phyloP scores from a whole-genome alignment of 345 rosid genomes.

The Turnera subulata region DNA sequence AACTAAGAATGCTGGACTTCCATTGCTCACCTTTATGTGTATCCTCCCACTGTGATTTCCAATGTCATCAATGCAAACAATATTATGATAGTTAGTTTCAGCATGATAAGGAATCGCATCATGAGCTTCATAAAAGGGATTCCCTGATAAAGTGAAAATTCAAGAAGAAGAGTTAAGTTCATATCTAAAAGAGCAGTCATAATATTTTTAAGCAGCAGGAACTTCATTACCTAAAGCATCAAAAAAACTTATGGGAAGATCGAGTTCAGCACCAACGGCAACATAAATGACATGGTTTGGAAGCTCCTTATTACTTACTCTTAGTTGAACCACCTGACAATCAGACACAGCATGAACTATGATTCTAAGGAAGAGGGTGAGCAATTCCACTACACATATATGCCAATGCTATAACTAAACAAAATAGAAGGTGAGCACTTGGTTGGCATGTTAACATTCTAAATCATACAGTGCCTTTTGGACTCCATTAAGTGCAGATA shows the following conservation, averaged over 20 bases:
- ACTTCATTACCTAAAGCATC: slow-evolving; percentile 59
- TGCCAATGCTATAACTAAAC: too few species aligned
- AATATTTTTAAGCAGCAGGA: slow-evolving; percentile 3
- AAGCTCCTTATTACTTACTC: slow-evolving; percentile 47
- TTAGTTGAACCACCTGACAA: slow-evolving; percentile 79
- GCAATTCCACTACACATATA: too few species aligned
- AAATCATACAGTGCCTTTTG: too few species aligned
- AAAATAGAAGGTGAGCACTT: too few species aligned
- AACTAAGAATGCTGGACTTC: too few species aligned
- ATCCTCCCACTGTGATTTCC: slow-evolving; percentile 35
- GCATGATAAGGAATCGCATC: slow-evolving; percentile 44
- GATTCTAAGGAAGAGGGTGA: too few species aligned
- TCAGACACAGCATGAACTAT: slow-evolving; percentile 6
- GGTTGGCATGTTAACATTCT: too few species aligned
- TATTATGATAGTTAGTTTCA: slow-evolving; percentile 69
- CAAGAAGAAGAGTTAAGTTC: slow-evolving; percentile 14
- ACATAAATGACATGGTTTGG: slow-evolving; percentile 50
- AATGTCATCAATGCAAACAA: slow-evolving; percentile 44
- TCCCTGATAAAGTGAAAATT: slow-evolving; percentile 45
- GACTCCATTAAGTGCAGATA: too few species aligned
- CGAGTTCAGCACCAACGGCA: slow-evolving; percentile 69
- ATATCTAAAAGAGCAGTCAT: slow-evolving; percentile 9
- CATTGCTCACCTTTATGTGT: slow-evolving; percentile 53
- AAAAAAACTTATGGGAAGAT: slow-evolving; percentile 60
- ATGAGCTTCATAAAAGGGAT: slow-evolving; percentile 70